phyloP scores from a whole-genome alignment of 345 rosid genomes.

The Hibiscus syriacus region DNA sequence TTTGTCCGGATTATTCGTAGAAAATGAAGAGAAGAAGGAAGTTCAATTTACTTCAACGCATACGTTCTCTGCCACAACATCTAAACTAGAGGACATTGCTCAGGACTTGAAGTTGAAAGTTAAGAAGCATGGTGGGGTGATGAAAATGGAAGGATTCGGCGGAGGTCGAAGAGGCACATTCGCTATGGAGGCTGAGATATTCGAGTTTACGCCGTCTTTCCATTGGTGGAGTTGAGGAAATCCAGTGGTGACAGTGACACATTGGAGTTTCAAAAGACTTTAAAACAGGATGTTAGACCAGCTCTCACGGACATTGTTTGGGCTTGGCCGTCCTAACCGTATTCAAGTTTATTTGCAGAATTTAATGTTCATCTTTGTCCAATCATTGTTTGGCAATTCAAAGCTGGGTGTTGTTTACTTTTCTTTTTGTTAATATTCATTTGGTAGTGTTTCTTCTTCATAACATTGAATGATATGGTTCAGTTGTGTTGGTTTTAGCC shows the following conservation, averaged over 20 bases:
- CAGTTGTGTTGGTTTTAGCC: too few relatives aligned
- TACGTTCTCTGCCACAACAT: neutral
- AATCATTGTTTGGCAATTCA: neutral
- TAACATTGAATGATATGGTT: too few relatives aligned
- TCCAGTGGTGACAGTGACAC: slow-evolving; percentile 12
- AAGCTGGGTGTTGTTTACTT: neutral
- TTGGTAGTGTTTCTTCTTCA: neutral
- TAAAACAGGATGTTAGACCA: slow-evolving; percentile 9
- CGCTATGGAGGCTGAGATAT: slow-evolving; percentile 8
- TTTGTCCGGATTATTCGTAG: slow-evolving; percentile 10
- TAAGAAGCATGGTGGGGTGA: neutral
- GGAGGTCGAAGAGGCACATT: neutral
- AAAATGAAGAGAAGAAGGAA: neutral
- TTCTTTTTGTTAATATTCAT: neutral
- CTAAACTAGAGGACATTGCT: slow-evolving; percentile 8
- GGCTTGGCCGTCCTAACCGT: slow-evolving; percentile 7
- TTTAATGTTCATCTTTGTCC: neutral
- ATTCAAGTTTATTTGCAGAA: neutral
- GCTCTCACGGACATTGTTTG: slow-evolving; percentile 13
- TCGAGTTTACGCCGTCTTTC: slow-evolving; percentile 4
- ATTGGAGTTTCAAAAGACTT: neutral
- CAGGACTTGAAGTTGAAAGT: neutral
- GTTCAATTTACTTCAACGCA: slow-evolving; percentile 4
- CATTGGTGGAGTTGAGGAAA: slow-evolving; percentile 11
- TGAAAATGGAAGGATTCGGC: slow-evolving; percentile 4